phyloP scores from a whole-genome alignment of 2,329 filamentous ascomycete genomes.

The Dothistroma pini region DNA sequence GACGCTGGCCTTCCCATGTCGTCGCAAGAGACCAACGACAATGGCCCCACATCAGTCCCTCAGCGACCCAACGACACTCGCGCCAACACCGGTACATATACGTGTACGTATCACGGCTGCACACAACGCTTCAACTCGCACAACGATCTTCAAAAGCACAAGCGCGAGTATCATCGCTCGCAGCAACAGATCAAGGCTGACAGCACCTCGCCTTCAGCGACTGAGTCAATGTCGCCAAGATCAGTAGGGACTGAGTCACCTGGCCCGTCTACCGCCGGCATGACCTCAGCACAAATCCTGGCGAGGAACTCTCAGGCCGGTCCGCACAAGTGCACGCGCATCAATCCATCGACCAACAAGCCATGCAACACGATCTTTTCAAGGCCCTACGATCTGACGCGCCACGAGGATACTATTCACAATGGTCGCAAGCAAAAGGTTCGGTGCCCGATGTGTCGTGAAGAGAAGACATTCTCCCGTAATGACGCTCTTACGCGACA shows the following conservation, averaged over 20 bases:
- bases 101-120: slow-evolving; percentile 93
- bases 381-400: slow-evolving; percentile 89
- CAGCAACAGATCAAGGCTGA: slow-evolving; percentile 43
- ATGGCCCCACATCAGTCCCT: slow-evolving; percentile 24
- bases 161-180: slow-evolving; percentile 85
- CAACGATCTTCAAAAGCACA: slow-evolving; percentile 85
- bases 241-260: slow-evolving; percentile 29
- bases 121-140: slow-evolving; percentile 84
- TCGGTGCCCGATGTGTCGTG: slow-evolving; percentile 84
- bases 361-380: slow-evolving; percentile 94
- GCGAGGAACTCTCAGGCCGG: slow-evolving; percentile 82
- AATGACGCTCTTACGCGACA: slow-evolving; percentile 93
- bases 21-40: slow-evolving; percentile 40
- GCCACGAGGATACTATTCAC: slow-evolving; percentile 97
- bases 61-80: slow-evolving; percentile 60
- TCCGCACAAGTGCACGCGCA: slow-evolving; percentile 86
- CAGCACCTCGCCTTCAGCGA: slow-evolving; percentile 38
- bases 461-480: slow-evolving; percentile 95
- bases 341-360: slow-evolving; percentile 93
- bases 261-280: slow-evolving; percentile 34
- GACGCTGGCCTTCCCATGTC: slow-evolving; percentile 47
- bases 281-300: slow-evolving; percentile 54
- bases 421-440: slow-evolving; percentile 93
- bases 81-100: slow-evolving; percentile 85
- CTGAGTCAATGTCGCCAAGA: slow-evolving; percentile 29